Base-by-base conservation (phyloP, 2,329 filamentous ascomycete genomes). In the Sporothrix pallida region DNA sequence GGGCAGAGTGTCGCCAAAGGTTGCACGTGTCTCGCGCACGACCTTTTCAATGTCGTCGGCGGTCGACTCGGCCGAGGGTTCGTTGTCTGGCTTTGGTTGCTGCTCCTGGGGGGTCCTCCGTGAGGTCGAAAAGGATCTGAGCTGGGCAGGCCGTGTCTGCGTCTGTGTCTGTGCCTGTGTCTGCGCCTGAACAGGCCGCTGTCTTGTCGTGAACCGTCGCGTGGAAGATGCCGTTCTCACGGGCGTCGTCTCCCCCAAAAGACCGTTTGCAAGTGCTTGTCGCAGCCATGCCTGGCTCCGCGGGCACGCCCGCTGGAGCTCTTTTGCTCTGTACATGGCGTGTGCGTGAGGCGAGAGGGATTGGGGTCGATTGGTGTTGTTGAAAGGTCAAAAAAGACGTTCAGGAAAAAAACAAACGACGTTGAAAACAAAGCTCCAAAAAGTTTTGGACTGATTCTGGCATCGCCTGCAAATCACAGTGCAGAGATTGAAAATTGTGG, bases 1-100 rank as follows among this genome's bases (percentile, higher is more conserved):
- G 0, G 95, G 95, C 31, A 98, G 82, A 0, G 87, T 90, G 78
- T 96, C 91, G 75, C 94, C 91, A 80, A 94, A 97, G 9, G 89
- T 86, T 76, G 93, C 91, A 78, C 92, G 89, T 50, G 93, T 91
- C 77, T 89, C 86, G 73, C 92, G 89, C 46, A 93, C 93, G 8
- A 91, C 83, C 12, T 85, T 84, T 79, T 93, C 92, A 72, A 89
- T 84, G 5, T 87, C 84, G 50, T 20, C 17, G 3, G 31, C 37
- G 31, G 26, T 26, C 13, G 37, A 13, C 42, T 7, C 12, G n/a
- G 52, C 17, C 12, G 46, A 44, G 23, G 52, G 3, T 9, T 56
- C 52, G 9, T 56, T 56, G 20, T 37, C 62, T 12, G 31, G 31
- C 31, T 37, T 37, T 37, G 31, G 31, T 37, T 37, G 31, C 31